phyloP scores from a whole-genome alignment of 345 rosid genomes.

The Populus euphratica region DNA sequence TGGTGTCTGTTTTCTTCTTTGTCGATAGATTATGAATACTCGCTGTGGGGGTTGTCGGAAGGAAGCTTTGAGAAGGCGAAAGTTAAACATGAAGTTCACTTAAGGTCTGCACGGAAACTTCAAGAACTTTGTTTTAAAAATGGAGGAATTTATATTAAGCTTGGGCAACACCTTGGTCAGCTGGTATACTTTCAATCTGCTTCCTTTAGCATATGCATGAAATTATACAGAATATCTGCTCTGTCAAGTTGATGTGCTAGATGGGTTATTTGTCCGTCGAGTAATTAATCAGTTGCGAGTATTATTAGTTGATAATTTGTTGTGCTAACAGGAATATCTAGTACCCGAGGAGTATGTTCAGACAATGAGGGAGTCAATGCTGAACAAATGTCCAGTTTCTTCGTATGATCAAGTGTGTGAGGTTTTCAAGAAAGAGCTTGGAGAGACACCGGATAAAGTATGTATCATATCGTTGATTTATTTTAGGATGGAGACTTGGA shows the following conservation, averaged over 20 bases:
- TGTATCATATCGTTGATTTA: constrained; percentile 11
- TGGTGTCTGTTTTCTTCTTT: neutral
- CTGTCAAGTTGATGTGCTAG: neutral
- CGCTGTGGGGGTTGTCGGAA: constrained; percentile 75
- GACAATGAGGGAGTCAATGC: constrained; percentile 81
- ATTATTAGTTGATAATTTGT: neutral
- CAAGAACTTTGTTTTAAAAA: constrained; percentile 85
- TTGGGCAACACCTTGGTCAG: constrained; percentile 93
- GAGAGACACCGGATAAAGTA: constrained; percentile 80
- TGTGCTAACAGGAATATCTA: constrained; percentile 58
- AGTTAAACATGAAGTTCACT: constrained; percentile 84
- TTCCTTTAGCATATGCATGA: constrained; percentile 8
- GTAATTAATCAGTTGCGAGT: neutral
- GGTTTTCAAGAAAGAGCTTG: constrained; percentile 88
- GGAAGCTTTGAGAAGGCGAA: constrained; percentile 66
- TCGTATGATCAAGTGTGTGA: constrained; percentile 90
- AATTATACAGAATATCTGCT: neutral
- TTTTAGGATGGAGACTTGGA: constrained; percentile 1
- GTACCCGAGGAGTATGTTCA: constrained; percentile 82
- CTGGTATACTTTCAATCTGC: constrained; percentile 46
- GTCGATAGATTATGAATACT: constrained; percentile 72
- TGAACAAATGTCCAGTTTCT: constrained; percentile 90
- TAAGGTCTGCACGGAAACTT: constrained; percentile 84
- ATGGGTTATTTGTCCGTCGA: neutral
- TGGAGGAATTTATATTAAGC: constrained; percentile 93